Base-by-base conservation (phyloP, 148 eudicot species). In the Mesembryanthemum crystallinum region DNA sequence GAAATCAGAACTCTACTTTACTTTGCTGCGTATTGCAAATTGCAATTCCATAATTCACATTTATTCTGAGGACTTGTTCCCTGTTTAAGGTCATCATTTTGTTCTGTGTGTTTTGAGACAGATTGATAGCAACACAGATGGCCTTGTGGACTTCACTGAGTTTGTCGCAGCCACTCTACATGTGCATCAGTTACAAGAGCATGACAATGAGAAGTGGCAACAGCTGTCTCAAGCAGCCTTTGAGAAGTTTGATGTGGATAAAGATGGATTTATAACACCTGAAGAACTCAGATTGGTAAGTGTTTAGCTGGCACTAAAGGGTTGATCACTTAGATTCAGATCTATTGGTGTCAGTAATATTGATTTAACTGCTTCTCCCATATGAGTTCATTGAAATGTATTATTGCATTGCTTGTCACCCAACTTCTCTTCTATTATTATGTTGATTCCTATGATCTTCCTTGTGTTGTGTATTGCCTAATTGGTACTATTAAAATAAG, bases 111-210 rank as follows among this genome's bases (percentile, higher is more conserved):
- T 64, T 60, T 82, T 66, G 80, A 71, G 74, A 35, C 96, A 94
- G 98, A 90, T 94, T 28, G 98, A 94, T 76, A 83, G 91, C 83
- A 94, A 94, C 83, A 92, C 98, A 8, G 98, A 94, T 71, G 98
- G 98, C 12, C 84, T 90, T 32, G 92, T 94, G 67, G 98, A 94
- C 87, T 94, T 90, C 80, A 73, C 88, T 0, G 98, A 94, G 84
- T 94, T 94, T 82, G 96, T 94, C 21, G 93, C 98, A 37, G 98
- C 98, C 21, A 87, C 97, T 8, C 84, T 94, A 68, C 98, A 89
- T 65, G 93, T 94, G 78, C 90, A 90, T 78, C 98, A 94, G 79
- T 77, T 94, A 79, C 96, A 94, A 42, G 96, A 94, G 83, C 92
- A 88, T 79, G 87, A 94, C 83, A 78, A 87, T 10, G 89, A 84